Evolutionary conservation across 805 yeast genomes (phyloP).

Genomic region (Candida ipomoeae): DNA sequence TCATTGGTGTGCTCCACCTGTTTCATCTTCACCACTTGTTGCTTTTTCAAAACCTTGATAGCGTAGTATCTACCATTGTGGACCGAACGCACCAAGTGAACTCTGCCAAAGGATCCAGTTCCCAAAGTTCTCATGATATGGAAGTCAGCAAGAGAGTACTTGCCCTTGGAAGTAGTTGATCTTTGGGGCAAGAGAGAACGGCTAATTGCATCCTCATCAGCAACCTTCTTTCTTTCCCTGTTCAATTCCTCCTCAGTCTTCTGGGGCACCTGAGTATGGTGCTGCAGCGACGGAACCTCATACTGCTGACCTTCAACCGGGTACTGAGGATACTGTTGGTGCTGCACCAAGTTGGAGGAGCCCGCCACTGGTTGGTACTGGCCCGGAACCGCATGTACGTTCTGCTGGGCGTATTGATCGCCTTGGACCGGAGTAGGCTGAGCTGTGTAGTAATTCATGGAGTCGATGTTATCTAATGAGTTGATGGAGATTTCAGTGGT

Average conservation of each 20-base stretch:
- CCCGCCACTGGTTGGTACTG: neutral
- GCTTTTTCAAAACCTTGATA: conserved; percentile 54
- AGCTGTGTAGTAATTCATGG: conserved; percentile 13
- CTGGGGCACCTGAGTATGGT: conserved; percentile 1
- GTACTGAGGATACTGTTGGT: conserved; percentile 3
- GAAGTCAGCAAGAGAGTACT: conserved; percentile 53
- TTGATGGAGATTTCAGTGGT: conserved; percentile 10
- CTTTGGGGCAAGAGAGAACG: conserved; percentile 19
- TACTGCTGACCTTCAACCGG: neutral
- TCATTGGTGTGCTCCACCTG: conserved; percentile 64
- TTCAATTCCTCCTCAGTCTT: conserved; percentile 8
- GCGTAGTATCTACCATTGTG: conserved; percentile 60
- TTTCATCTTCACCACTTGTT: conserved; percentile 55
- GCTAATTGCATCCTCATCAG: conserved; percentile 15
- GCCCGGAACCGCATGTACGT: neutral
- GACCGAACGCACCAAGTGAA: conserved; percentile 53
- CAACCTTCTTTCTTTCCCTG: conserved; percentile 1
- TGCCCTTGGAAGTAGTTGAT: conserved; percentile 44
- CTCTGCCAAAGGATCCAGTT: conserved; percentile 60
- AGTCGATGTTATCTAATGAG: conserved; percentile 11
- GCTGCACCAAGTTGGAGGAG: conserved; percentile 1
- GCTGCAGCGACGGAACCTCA: conserved; percentile 1
- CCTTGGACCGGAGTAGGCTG: neutral
- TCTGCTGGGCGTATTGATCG: conserved; percentile 6
- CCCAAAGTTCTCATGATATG: conserved; percentile 55